Evolutionary conservation across 768 basidiomycete genomes (phyloP).

Genomic region (Daedaleopsis sinensis): DNA sequence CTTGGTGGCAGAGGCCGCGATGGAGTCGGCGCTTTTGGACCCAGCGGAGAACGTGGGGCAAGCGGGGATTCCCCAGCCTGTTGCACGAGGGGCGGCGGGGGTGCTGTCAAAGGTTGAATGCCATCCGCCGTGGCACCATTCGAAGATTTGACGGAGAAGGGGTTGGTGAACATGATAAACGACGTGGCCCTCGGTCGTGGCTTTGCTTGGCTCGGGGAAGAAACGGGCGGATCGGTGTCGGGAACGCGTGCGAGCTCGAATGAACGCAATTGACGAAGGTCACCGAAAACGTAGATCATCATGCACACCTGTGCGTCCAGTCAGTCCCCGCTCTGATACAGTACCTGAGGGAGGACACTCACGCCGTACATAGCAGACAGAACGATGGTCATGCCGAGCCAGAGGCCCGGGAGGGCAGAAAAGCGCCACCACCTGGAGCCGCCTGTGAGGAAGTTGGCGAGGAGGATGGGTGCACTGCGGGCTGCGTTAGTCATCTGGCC

Average conservation of each 20-base stretch:
- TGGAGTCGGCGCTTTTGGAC: background rate
- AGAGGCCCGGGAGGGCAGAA: conserved; percentile 65
- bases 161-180: conserved; percentile 11
- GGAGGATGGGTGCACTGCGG: conserved; percentile 31
- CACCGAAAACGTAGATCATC: conserved; percentile 80
- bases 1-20: conserved; percentile 6
- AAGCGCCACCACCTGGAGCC: conserved; percentile 61
- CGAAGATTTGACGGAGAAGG: background rate
- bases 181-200: background rate
- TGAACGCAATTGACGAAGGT: conserved; percentile 74
- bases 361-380: conserved; percentile 71
- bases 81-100: conserved; percentile 4
- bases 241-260: conserved; percentile 66
- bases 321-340: background rate
- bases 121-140: background rate
- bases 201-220: conserved; percentile 1
- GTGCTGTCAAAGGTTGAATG: conserved; percentile 1
- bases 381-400: conserved; percentile 66
- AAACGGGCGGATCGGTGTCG: background rate
- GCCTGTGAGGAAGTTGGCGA: conserved; percentile 48
- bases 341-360: conserved; percentile 20
- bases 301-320: conserved; percentile 49
- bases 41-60: conserved; percentile 4
- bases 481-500: background rate
- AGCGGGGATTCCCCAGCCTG: background rate